Percentiles rank a stretch among this genome's conserved stretches.
These are phyloP conservation scores for Ustilago xerochloae DNA, from an alignment of 1,284 basidiomycete species.

Conservation along the genomic window DNA sequence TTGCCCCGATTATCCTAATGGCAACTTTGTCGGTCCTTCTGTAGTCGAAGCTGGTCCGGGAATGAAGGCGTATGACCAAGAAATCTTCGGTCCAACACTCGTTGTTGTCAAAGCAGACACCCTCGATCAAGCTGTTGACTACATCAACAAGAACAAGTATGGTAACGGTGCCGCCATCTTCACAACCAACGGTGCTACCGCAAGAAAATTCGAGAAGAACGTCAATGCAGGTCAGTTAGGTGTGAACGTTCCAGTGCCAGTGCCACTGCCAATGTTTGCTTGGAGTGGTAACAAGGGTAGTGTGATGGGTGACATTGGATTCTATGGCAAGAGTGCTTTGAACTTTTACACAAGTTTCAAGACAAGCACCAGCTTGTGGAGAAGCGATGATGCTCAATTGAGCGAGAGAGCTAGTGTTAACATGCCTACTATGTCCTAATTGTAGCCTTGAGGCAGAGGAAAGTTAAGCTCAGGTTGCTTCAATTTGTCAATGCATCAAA, in stretches of 20 bases:
- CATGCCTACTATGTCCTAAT: conserved; percentile 63
- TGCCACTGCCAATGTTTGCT: conserved; percentile 85
- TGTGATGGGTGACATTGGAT: conserved; percentile 75
- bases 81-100: conserved; percentile 95
- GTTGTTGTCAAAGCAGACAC: conserved; percentile 83
- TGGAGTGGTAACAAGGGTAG: conserved; percentile 93
- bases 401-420: conserved; percentile 53
- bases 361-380: conserved; percentile 56
- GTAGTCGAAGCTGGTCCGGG: conserved; percentile 83
- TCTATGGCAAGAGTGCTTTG: conserved; percentile 59
- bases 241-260: conserved; percentile 88
- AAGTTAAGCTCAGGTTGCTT: not conserved
- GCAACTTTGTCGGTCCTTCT: conserved; percentile 96
- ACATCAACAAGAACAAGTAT: conserved; percentile 59
- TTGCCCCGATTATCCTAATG: conserved; percentile 83
- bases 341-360: conserved; percentile 63
- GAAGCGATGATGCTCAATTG: conserved; percentile 48
- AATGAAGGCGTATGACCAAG: conserved; percentile 84
- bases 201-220: conserved; percentile 88
- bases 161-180: conserved; percentile 96
- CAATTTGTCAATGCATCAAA: not conserved
- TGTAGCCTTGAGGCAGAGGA: not conserved
- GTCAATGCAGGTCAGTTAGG: conserved; percentile 86
- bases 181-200: conserved; percentile 95
- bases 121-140: conserved; percentile 84